Conservation (phyloP, 2,329 filamentous ascomycete species). For the Exophiala lecanii-corni region DNA sequence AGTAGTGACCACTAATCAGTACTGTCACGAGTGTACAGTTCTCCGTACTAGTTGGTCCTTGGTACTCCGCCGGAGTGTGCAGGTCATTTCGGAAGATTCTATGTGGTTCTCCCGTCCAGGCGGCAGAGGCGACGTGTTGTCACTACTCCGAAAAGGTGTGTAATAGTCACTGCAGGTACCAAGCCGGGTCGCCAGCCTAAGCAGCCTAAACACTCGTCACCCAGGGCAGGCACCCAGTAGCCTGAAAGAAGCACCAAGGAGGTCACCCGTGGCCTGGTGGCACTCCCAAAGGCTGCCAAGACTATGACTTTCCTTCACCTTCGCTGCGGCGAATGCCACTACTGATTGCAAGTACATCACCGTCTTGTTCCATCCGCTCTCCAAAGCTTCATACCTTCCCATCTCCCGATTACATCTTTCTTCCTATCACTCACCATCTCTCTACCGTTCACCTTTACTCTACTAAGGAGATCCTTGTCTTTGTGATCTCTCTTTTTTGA, state of each 20-base stretch:
- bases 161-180: constrained; percentile 16
- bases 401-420: too few species aligned
- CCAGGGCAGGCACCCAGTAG: not conserved
- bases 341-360: not conserved
- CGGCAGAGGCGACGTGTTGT: constrained; percentile 21
- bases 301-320: not conserved
- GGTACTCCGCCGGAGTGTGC: too few species aligned
- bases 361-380: not conserved
- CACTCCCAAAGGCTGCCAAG: constrained; percentile 13
- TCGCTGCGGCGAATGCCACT: not conserved
- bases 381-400: not conserved
- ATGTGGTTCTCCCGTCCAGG: constrained; percentile 13
- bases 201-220: too few species aligned
- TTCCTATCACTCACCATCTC: not conserved
- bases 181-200: not conserved
- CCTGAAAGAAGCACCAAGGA: not conserved
- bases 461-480: constrained; percentile 1
- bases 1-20: too few species aligned
- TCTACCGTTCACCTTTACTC: constrained; percentile 1
- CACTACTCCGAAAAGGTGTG: not conserved
- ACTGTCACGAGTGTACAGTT: too few species aligned
- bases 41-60: too few species aligned
- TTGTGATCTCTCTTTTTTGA: too few species aligned
- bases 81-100: constrained; percentile 7
- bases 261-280: too few species aligned